Conservation (phyloP, 148 eudicot genomes). For the Gaultheria prostrata region DNA sequence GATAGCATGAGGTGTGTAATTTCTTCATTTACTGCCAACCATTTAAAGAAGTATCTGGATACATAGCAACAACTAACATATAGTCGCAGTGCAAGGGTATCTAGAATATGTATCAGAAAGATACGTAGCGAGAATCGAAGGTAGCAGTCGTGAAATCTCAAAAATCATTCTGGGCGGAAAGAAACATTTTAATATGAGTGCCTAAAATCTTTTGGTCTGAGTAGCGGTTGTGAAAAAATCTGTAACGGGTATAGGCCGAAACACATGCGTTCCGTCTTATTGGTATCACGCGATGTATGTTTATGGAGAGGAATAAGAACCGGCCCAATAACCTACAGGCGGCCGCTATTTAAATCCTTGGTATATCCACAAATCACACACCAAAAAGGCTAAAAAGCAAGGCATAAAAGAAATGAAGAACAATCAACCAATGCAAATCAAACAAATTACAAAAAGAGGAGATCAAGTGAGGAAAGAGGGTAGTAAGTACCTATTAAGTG, state of each 20-base stretch:
- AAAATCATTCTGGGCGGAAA: neutral
- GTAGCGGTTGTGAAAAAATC: neutral
- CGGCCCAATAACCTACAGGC: neutral
- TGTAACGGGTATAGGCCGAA: neutral
- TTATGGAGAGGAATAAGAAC: neutral
- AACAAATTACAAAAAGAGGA: no score
- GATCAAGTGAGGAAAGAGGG: no score
- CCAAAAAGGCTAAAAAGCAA: neutral
- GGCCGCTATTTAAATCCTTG: neutral
- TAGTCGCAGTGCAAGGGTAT: neutral
- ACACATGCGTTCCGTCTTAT: neutral
- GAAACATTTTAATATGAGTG: no score
- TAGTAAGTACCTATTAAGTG: conserved; percentile 66
- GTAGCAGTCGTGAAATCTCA: neutral
- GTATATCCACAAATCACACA: neutral
- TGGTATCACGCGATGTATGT: neutral
- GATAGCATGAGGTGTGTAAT: no score
- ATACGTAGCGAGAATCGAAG: neutral
- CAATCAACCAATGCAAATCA: neutral
- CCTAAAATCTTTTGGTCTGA: no score
- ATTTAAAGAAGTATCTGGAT: neutral
- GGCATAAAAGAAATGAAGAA: neutral
- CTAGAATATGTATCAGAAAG: neutral
- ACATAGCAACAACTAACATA: no score
- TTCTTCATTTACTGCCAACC: no score